Conservation (phyloP, 2,329 filamentous ascomycete species). For the Simplicillium aogashimaense region DNA sequence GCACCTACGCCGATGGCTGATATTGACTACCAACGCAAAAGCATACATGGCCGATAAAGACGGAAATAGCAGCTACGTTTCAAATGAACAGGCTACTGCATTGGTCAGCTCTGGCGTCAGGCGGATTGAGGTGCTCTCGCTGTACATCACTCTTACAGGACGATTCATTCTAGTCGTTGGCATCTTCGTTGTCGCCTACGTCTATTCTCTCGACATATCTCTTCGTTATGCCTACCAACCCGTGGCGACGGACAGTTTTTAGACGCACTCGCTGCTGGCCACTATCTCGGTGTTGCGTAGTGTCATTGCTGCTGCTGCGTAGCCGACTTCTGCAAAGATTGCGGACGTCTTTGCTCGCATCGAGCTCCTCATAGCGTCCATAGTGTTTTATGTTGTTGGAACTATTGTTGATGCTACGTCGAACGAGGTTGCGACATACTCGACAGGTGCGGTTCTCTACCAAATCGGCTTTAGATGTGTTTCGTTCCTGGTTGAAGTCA, state of each 20-base stretch:
- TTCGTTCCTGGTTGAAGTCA: constrained; percentile 54
- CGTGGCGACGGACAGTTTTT: constrained; percentile 38
- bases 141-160: constrained; percentile 40
- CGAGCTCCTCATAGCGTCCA: constrained; percentile 43
- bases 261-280: constrained; percentile 42
- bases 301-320: constrained; percentile 49
- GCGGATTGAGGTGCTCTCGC: constrained; percentile 47
- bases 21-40: too few relatives aligned
- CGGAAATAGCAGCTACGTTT: too few relatives aligned
- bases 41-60: too few relatives aligned
- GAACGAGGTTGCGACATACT: constrained; percentile 37
- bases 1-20: too few relatives aligned
- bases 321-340: constrained; percentile 48
- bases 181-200: constrained; percentile 54
- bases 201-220: constrained; percentile 50
- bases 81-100: too few relatives aligned
- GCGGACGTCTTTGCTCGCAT: constrained; percentile 53
- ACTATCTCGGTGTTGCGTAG: constrained; percentile 47
- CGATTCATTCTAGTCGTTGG: constrained; percentile 48
- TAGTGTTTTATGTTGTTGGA: constrained; percentile 48
- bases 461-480: constrained; percentile 54
- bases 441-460: constrained; percentile 48
- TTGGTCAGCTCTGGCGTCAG: constrained; percentile 41
- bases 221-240: constrained; percentile 47
- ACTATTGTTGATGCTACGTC: constrained; percentile 46